phyloP scores from a whole-genome alignment of 768 basidiomycete genomes.

The Galerina marginata region DNA sequence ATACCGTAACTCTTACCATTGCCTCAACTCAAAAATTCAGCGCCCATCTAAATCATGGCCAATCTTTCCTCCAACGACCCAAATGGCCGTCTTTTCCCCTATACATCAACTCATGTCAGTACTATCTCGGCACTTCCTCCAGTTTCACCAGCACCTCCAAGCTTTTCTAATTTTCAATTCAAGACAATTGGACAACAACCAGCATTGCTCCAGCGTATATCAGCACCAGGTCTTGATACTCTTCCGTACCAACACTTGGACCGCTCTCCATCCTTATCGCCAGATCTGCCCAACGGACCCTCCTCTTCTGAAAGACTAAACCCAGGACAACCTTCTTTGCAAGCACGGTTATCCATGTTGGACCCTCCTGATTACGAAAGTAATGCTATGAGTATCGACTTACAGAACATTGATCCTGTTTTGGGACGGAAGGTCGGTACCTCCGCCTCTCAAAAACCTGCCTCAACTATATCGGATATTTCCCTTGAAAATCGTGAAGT shows the following conservation, averaged over 20 bases:
- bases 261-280: neutral
- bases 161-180: constrained; percentile 54
- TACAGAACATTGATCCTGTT: neutral
- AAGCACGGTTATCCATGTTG: constrained; percentile 13
- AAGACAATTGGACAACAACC: constrained; percentile 59
- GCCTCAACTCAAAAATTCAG: neutral
- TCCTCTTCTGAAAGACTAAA: constrained; percentile 1
- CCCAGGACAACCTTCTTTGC: constrained; percentile 14
- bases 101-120: neutral
- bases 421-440: neutral
- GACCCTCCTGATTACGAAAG: neutral
- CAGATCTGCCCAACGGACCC: neutral
- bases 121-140: neutral
- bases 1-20: neutral
- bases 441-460: neutral
- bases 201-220: constrained; percentile 55
- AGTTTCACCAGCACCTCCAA: constrained; percentile 27
- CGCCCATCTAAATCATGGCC: constrained; percentile 1
- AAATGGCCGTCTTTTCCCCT: neutral
- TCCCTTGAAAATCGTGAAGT: too few species aligned
- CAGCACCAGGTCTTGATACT: constrained; percentile 34
- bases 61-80: neutral
- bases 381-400: neutral
- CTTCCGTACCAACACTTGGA: constrained; percentile 7
- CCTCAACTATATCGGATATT: too few species aligned